A percentile compares a stretch with the other conserved stretches of the same genome.
Conservation (phyloP, 805 yeast species). For the Lipomyces starkeyi region DNA sequence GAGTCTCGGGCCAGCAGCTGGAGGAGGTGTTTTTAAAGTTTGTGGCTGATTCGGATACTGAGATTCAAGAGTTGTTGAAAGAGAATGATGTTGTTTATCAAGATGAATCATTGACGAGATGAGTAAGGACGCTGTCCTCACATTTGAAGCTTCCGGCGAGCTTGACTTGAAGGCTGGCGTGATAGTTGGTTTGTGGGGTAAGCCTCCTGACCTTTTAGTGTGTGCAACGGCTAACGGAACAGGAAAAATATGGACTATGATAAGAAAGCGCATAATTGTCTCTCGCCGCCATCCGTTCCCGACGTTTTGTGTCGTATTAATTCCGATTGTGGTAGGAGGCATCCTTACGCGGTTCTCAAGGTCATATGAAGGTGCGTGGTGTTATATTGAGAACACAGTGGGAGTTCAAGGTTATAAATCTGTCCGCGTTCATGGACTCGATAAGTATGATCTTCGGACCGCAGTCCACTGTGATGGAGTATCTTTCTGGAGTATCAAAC, state of each 20-base stretch:
- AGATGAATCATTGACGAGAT: conserved; percentile 7
- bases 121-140: conserved; percentile 2
- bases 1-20: conserved; percentile 45
- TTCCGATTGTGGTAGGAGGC: conserved; percentile 34
- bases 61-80: conserved; percentile 21
- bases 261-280: conserved; percentile 28
- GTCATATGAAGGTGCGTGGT: conserved; percentile 18
- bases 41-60: conserved; percentile 36
- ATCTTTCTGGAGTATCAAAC: conserved; percentile 9
- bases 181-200: conserved; percentile 25
- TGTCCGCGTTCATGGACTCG: conserved; percentile 1
- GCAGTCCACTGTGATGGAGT: conserved; percentile 2
- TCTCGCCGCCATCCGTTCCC: conserved; percentile 28
- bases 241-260: conserved; percentile 33
- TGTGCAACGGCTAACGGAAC: background rate
- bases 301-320: conserved; percentile 16
- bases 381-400: conserved; percentile 20
- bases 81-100: conserved; percentile 17
- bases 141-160: background rate
- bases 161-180: conserved; percentile 17
- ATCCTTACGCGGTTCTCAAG: conserved; percentile 21
- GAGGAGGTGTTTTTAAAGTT: conserved; percentile 46
- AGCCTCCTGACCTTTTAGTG: background rate
- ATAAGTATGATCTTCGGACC: conserved; percentile 22
- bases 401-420: conserved; percentile 7